phyloP scores from a whole-genome alignment of 768 basidiomycete genomes.

The Boletus pseudopeckii region DNA sequence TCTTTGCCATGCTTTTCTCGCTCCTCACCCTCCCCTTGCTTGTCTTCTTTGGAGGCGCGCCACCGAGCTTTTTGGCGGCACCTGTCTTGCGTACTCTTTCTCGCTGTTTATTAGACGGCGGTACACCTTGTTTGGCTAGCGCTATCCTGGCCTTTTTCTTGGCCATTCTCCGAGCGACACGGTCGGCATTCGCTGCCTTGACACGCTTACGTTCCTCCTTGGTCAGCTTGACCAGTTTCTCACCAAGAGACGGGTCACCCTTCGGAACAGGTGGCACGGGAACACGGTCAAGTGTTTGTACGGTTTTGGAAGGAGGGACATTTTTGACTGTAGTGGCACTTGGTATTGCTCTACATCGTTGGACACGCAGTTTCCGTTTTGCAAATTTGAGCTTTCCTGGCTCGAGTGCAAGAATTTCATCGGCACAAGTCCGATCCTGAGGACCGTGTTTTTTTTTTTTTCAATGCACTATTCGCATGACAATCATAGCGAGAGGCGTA shows the following conservation, averaged over 20 bases:
- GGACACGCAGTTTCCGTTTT: constrained; percentile 87
- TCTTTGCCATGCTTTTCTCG: constrained; percentile 49
- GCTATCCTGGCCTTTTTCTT: constrained; percentile 80
- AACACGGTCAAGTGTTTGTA: neutral
- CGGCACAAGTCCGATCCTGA: constrained; percentile 88
- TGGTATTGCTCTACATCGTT: constrained; percentile 79
- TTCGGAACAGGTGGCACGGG: constrained; percentile 45
- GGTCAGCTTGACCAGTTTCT: constrained; percentile 68
- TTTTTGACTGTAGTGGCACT: constrained; percentile 30
- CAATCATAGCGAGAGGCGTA: neutral
- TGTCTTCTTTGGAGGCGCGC: constrained; percentile 21
- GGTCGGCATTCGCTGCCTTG: constrained; percentile 77
- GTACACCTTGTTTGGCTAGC: constrained; percentile 41
- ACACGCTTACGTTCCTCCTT: constrained; percentile 84
- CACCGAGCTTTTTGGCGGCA: constrained; percentile 22
- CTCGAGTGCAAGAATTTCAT: constrained; percentile 85
- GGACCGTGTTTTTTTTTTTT: neutral
- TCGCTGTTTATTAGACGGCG: constrained; percentile 40
- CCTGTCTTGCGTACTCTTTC: constrained; percentile 45
- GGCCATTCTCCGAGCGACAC: constrained; percentile 78
- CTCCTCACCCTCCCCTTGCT: constrained; percentile 50
- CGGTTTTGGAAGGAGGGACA: constrained; percentile 1
- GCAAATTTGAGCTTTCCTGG: constrained; percentile 80
- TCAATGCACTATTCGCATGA: neutral
- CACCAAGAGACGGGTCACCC: constrained; percentile 80